Evolutionary conservation across 306 rosid species (phyloP).

Genomic region (Mimosa pudica): DNA sequence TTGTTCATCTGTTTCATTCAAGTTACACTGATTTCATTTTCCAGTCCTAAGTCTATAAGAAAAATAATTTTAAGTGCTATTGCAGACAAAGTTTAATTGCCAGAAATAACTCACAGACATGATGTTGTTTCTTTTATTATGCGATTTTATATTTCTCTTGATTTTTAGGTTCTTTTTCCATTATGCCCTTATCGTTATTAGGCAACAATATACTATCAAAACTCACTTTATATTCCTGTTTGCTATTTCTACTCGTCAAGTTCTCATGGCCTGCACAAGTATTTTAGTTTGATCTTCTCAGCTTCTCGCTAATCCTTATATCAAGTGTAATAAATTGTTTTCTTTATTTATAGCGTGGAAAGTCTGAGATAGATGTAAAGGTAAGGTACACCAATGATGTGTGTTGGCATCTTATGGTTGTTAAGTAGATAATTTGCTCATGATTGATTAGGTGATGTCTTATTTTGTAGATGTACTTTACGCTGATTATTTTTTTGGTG

Average conservation of each 20-base stretch:
- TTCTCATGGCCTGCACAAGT: not conserved
- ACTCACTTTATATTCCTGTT: constrained; percentile 32
- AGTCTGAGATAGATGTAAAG: constrained; percentile 4
- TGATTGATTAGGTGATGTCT: not conserved
- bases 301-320: not conserved
- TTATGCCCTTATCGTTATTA: constrained; percentile 1
- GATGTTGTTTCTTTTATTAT: constrained; percentile 2
- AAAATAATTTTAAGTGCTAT: constrained; percentile 12
- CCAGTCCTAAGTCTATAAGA: constrained; percentile 28
- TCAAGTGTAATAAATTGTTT: not conserved
- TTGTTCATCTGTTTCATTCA: constrained; percentile 28
- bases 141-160: not conserved
- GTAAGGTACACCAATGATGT: not conserved
- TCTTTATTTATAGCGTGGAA: not conserved
- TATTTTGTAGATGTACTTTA: not conserved
- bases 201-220: constrained; percentile 7
- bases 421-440: not conserved
- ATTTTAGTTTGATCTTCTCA: not conserved
- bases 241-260: constrained; percentile 28
- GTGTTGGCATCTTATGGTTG: not conserved
- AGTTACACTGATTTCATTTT: constrained; percentile 32
- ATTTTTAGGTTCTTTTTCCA: constrained; percentile 26
- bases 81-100: constrained; percentile 27
- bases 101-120: constrained; percentile 33
- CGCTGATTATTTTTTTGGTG: not conserved